Evolutionary conservation across 1,284 basidiomycete species (phyloP).

Genomic region (Trichosporon asahii): DNA sequence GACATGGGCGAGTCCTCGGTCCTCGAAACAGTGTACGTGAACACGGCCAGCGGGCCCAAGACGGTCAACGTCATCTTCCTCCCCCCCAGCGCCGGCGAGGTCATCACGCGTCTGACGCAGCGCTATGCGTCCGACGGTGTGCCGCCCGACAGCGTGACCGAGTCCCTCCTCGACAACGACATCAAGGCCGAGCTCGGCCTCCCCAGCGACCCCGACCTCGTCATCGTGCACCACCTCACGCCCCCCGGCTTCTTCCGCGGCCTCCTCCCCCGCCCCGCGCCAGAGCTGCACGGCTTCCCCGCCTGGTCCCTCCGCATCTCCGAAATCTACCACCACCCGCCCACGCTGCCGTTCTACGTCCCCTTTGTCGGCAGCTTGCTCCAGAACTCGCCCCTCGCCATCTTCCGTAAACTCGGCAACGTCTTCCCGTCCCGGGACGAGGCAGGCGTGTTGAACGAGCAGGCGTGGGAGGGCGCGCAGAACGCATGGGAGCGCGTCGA

Average conservation of each 20-base stretch:
- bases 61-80: slow-evolving; percentile 24
- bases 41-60: slow-evolving; percentile 16
- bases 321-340: slow-evolving; percentile 40
- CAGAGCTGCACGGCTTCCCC: slow-evolving; percentile 41
- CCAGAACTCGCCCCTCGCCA: slow-evolving; percentile 22
- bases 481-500: slow-evolving; percentile 29
- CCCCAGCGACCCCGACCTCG: slow-evolving; percentile 34
- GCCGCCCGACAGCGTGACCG: slow-evolving; percentile 12
- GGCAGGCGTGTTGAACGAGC: slow-evolving; percentile 19
- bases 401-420: slow-evolving; percentile 23
- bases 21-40: slow-evolving; percentile 19
- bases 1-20: slow-evolving; percentile 20
- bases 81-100: slow-evolving; percentile 20
- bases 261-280: slow-evolving; percentile 34
- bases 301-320: slow-evolving; percentile 42
- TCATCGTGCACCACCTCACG: slow-evolving; percentile 35
- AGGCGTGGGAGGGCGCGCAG: slow-evolving; percentile 28
- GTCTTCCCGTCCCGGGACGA: slow-evolving; percentile 16
- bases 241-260: slow-evolving; percentile 24
- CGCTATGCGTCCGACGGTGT: slow-evolving; percentile 16
- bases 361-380: slow-evolving; percentile 23
- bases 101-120: slow-evolving; percentile 20
- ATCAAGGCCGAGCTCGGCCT: slow-evolving; percentile 25
- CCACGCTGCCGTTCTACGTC: slow-evolving; percentile 29
- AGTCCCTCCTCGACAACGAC: slow-evolving; percentile 21